Percentiles rank a stretch among this genome's conserved stretches.
These are phyloP conservation scores for Cicer bijugum DNA, from an alignment of 306 rosid species.

Conservation along the genomic window DNA sequence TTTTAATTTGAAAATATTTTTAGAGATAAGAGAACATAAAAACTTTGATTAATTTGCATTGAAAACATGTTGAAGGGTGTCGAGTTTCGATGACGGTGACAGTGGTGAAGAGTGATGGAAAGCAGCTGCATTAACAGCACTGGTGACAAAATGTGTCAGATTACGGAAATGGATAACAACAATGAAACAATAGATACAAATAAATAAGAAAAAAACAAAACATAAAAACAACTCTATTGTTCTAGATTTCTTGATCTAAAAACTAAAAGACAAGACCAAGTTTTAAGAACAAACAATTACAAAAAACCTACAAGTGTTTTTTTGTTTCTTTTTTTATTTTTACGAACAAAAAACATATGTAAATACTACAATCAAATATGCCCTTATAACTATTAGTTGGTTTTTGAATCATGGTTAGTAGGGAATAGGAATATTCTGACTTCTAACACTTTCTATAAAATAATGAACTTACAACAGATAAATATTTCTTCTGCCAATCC, in stretches of 20 bases:
- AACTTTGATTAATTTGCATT: neutral
- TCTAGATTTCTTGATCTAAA: neutral
- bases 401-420: conserved; percentile 25
- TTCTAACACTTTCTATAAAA: conserved; percentile 29
- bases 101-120: neutral
- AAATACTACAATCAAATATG: neutral
- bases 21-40: neutral
- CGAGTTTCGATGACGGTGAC: neutral
- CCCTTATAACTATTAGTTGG: conserved; percentile 14
- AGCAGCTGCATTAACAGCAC: neutral
- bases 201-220: neutral
- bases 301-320: neutral
- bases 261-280: neutral
- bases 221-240: neutral
- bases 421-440: conserved; percentile 31
- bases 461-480: conserved; percentile 80
- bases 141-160: neutral
- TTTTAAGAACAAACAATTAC: conserved; percentile 9
- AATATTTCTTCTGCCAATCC: conserved; percentile 92
- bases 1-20: neutral
- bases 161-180: neutral
- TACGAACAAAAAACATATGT: neutral
- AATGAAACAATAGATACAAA: neutral
- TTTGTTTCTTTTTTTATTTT: neutral
- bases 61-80: conserved; percentile 1